A percentile compares a stretch with the other conserved stretches of the same genome.
phyloP scores from a whole-genome alignment of 2,329 filamentous ascomycete species.

The Corynespora cassiicola region DNA sequence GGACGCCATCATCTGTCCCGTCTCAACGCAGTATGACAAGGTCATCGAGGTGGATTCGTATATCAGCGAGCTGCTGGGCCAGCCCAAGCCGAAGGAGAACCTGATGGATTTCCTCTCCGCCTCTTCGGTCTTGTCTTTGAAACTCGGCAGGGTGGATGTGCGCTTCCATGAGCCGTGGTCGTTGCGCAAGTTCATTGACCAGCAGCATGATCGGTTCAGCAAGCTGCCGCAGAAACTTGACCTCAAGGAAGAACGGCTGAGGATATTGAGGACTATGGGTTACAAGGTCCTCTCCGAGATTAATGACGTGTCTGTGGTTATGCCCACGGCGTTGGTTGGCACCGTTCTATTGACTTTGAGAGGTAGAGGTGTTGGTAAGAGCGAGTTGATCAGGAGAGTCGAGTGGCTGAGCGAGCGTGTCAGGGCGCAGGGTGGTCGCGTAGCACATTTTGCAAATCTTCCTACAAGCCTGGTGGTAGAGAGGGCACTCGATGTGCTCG shows the following conservation, averaged over 20 bases:
- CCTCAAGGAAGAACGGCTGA: conserved; percentile 62
- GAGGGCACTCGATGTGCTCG: conserved; percentile 88
- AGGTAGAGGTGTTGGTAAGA: conserved; percentile 87
- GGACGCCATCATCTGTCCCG: conserved; percentile 92
- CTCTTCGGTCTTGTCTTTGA: conserved; percentile 86
- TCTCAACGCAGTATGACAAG: conserved; percentile 98
- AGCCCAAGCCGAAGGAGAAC: conserved; percentile 96
- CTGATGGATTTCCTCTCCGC: conserved; percentile 86
- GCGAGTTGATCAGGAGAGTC: conserved; percentile 83
- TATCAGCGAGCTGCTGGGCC: conserved; percentile 89
- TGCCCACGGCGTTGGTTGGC: conserved; percentile 95
- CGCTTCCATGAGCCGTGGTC: conserved; percentile 98
- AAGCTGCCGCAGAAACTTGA: conserved; percentile 42
- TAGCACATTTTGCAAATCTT: conserved; percentile 88
- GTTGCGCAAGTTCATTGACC: conserved; percentile 77
- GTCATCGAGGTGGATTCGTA: conserved; percentile 94
- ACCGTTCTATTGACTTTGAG: conserved; percentile 90
- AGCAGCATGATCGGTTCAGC: conserved; percentile 70
- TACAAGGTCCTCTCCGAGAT: conserved; percentile 94
- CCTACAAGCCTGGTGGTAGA: conserved; percentile 84
- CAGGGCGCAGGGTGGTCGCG: conserved; percentile 83
- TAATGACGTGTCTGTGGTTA: conserved; percentile 94
- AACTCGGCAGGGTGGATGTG: conserved; percentile 90
- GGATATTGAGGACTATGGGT: conserved; percentile 82
- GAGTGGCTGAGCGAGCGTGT: conserved; percentile 89